Evolutionary conservation across 2,329 filamentous ascomycete genomes (phyloP).

Genomic region (Cyphellophora europaea): DNA sequence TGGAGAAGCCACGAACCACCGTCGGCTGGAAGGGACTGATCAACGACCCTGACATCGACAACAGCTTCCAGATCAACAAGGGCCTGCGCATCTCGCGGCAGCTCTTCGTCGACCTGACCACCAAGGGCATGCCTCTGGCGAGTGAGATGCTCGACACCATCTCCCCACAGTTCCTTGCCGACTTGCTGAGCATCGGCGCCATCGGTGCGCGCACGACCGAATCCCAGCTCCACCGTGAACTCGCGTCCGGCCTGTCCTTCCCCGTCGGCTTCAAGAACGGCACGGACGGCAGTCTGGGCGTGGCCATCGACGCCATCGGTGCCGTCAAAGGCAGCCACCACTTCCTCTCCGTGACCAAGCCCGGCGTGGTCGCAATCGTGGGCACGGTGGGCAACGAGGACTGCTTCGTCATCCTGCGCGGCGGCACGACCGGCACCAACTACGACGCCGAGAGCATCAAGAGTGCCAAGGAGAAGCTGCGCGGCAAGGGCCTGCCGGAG

Average conservation of each 20-base stretch:
- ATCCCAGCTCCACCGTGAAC: constrained; percentile 89
- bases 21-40: constrained; percentile 99
- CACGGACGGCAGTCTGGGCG: constrained; percentile 81
- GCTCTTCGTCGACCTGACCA: constrained; percentile 85
- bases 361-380: constrained; percentile 84
- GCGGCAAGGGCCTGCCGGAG: constrained; percentile 73
- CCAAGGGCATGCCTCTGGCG: constrained; percentile 83
- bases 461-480: constrained; percentile 65
- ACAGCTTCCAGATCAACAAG: constrained; percentile 98
- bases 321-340: constrained; percentile 61
- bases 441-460: constrained; percentile 80
- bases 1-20: constrained; percentile 96
- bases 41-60: constrained; percentile 97
- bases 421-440: constrained; percentile 87
- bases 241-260: constrained; percentile 91
- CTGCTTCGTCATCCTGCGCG: constrained; percentile 91
- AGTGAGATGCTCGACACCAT: constrained; percentile 99
- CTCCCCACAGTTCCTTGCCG: constrained; percentile 92
- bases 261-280: constrained; percentile 99
- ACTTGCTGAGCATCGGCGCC: constrained; percentile 88
- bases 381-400: constrained; percentile 90
- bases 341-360: constrained; percentile 98
- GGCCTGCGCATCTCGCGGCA: constrained; percentile 85
- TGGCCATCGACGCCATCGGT: constrained; percentile 93
- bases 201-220: constrained; percentile 95